Evolutionary conservation across 176 grass and related monocot genomes (phyloP).

Genomic region (Bothriochloa decipiens): DNA sequence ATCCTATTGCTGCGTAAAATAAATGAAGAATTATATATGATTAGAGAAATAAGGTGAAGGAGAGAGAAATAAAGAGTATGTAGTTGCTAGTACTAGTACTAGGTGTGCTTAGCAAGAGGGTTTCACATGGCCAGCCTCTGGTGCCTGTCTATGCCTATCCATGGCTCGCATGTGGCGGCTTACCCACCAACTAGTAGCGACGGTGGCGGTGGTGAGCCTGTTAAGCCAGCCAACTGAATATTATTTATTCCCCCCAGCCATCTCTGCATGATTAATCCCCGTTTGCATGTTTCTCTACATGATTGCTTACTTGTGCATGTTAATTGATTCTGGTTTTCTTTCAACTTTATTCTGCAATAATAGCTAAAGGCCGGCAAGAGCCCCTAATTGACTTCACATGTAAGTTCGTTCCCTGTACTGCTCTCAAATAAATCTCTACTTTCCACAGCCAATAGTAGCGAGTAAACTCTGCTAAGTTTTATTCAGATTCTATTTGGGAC

Average conservation of each 20-base stretch:
- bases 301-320: conserved; percentile 54
- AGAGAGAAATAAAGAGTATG: neutral
- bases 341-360: conserved; percentile 26
- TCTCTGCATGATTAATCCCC: conserved; percentile 54
- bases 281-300: conserved; percentile 56
- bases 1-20: neutral
- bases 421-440: neutral
- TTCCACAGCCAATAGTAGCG: neutral
- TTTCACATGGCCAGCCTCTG: conserved; percentile 65
- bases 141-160: neutral
- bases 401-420: neutral
- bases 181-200: neutral
- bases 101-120: conserved; percentile 70
- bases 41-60: neutral
- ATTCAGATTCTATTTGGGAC: neutral
- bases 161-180: conserved; percentile 57
- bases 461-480: neutral
- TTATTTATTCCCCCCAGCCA: conserved; percentile 9
- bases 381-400: neutral
- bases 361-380: neutral
- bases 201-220: conserved; percentile 27
- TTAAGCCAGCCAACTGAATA: conserved; percentile 43
- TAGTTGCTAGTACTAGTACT: too few species aligned
- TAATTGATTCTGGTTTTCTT: conserved; percentile 45
- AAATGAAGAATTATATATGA: neutral